Evolutionary conservation across 2,329 filamentous ascomycete genomes (phyloP).

Genomic region (Penicillium expansum): DNA sequence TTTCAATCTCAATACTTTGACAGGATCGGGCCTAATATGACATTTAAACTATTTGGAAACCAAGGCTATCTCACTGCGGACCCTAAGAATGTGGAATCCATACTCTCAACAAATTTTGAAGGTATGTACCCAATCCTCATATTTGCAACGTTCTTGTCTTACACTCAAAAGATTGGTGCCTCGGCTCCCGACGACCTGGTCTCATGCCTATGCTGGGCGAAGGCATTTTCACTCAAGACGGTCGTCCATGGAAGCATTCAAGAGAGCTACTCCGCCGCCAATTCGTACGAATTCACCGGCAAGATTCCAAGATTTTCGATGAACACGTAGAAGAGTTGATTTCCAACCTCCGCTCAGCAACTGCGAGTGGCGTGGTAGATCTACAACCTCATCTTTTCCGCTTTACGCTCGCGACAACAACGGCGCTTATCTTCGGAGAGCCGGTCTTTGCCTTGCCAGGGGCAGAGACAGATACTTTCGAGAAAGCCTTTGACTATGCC

Average conservation of each 20-base stretch:
- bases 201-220: not conserved
- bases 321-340: not conserved
- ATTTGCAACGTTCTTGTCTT: not conserved
- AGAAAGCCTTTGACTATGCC: not conserved
- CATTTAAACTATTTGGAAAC: not conserved
- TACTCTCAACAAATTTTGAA: not conserved
- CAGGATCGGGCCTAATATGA: not conserved
- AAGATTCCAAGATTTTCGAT: not conserved
- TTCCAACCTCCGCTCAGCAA: not conserved
- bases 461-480: not conserved
- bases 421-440: not conserved
- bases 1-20: not conserved
- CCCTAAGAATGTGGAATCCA: not conserved
- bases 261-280: not conserved
- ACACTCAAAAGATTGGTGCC: not conserved
- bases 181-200: slow-evolving; percentile 7
- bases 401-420: not conserved
- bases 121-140: not conserved
- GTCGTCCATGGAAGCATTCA: not conserved
- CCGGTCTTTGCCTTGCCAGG: not conserved
- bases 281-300: not conserved
- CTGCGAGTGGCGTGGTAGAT: not conserved
- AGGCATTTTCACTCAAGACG: not conserved
- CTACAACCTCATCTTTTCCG: not conserved
- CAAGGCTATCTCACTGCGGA: not conserved